A percentile compares a stretch with the other conserved stretches of the same genome.
phyloP scores from a whole-genome alignment of 306 rosid species.

The Trifolium repens region DNA sequence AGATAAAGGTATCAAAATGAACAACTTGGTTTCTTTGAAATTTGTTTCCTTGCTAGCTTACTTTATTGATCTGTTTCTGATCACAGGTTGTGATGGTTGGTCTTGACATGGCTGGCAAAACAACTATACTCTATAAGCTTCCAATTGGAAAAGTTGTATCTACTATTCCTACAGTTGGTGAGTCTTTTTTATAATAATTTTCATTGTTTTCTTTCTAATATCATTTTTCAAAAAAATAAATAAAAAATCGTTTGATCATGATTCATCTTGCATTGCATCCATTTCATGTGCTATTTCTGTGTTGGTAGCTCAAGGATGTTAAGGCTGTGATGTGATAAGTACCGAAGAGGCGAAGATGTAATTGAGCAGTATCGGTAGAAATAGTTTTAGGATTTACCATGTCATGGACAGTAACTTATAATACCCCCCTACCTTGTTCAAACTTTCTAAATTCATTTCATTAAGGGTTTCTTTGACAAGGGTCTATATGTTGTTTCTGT shows the following conservation, averaged over 20 bases:
- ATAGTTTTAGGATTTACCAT: too few species aligned
- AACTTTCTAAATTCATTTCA: neutral
- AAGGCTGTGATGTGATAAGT: too few species aligned
- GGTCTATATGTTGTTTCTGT: too few species aligned
- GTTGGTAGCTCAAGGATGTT: neutral
- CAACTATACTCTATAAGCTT: slow-evolving; percentile 88
- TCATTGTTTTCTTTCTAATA: neutral
- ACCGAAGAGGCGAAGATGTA: neutral
- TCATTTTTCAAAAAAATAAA: too few species aligned
- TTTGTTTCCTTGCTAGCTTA: neutral
- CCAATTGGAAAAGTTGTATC: slow-evolving; percentile 90
- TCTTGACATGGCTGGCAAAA: slow-evolving; percentile 93
- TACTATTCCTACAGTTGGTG: slow-evolving; percentile 89
- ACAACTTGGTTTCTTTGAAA: neutral
- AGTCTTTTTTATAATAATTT: slow-evolving; percentile 30
- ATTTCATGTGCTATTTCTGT: neutral
- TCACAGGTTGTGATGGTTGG: slow-evolving; percentile 90
- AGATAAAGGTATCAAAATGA: slow-evolving; percentile 42
- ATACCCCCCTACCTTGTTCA: neutral
- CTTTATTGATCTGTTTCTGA: slow-evolving; percentile 29
- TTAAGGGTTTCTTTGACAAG: slow-evolving; percentile 14
- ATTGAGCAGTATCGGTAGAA: too few species aligned
- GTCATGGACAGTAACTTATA: too few species aligned
- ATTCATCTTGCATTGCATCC: slow-evolving; percentile 15
- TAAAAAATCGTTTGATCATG: neutral